Evolutionary conservation across 31 red algal species (phyloP).

Genomic region (Endocladia muricata): DNA sequence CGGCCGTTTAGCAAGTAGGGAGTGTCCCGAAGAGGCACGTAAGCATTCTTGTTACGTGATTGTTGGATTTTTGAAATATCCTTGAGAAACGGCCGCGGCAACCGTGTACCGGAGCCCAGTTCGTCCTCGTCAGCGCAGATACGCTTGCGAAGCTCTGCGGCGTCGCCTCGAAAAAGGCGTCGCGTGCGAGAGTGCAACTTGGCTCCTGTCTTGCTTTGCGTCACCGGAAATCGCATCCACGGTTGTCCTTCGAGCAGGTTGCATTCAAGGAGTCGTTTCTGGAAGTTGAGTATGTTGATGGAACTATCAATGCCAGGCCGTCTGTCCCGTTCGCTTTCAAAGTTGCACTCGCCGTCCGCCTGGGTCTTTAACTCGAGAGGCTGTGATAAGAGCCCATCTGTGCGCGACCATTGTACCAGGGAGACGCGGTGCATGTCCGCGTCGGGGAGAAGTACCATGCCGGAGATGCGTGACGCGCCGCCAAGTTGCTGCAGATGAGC

Average conservation of each 20-base stretch:
- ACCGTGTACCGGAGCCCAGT: too few species aligned
- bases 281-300: not conserved
- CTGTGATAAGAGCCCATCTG: conserved; percentile 31
- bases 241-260: not conserved
- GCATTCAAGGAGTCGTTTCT: not conserved
- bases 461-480: not conserved
- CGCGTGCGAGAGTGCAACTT: not conserved
- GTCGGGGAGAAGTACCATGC: conserved; percentile 13
- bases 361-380: not conserved
- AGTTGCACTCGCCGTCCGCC: not conserved
- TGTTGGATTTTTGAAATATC: too few species aligned
- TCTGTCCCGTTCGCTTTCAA: not conserved
- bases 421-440: not conserved
- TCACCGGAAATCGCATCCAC: not conserved
- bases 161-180: conserved; percentile 15
- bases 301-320: not conserved
- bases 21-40: too few species aligned
- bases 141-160: conserved; percentile 12
- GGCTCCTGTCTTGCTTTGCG: not conserved
- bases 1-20: too few species aligned
- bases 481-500: conserved; percentile 24
- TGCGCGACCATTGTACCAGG: conserved; percentile 25
- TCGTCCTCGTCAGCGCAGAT: not conserved
- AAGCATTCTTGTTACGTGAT: too few species aligned
- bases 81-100: too few species aligned